These are phyloP conservation scores for Tulasnella sp. DNA, from an alignment of 768 basidiomycete genomes.

Conservation along the genomic window DNA sequence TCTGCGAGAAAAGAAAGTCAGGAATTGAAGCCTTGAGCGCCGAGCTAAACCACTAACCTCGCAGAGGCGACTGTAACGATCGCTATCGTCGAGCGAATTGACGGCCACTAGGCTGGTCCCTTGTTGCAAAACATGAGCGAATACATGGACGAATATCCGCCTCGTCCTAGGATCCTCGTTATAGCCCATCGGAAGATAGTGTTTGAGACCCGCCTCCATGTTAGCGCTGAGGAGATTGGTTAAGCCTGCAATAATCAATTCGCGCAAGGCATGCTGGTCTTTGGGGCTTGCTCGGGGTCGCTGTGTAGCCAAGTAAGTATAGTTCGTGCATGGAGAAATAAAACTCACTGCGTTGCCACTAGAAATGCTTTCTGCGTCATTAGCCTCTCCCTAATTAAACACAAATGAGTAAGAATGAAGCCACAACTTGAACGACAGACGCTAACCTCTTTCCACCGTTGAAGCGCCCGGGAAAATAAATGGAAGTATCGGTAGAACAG, in stretches of 20 bases:
- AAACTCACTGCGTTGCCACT: constrained; percentile 7
- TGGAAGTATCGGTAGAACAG: constrained; percentile 72
- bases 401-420: background rate
- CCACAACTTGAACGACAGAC: background rate
- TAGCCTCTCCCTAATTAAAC: constrained; percentile 2
- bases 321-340: background rate
- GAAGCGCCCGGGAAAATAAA: constrained; percentile 54
- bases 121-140: constrained; percentile 69
- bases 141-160: constrained; percentile 75
- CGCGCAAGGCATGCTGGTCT: constrained; percentile 43
- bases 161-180: constrained; percentile 61
- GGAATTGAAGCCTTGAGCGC: background rate
- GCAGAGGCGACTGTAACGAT: constrained; percentile 46
- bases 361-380: constrained; percentile 11
- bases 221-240: constrained; percentile 77
- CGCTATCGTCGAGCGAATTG: constrained; percentile 35
- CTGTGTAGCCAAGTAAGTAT: background rate
- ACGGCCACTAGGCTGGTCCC: constrained; percentile 55
- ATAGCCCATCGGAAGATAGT: constrained; percentile 73
- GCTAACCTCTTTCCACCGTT: constrained; percentile 26
- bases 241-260: constrained; percentile 70
- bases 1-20: constrained; percentile 4
- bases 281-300: background rate
- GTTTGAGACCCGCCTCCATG: constrained; percentile 81
- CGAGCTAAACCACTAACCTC: constrained; percentile 40